These are phyloP conservation scores for Boletus subcaerulescens DNA, from an alignment of 768 basidiomycete species.

Conservation along the genomic window DNA sequence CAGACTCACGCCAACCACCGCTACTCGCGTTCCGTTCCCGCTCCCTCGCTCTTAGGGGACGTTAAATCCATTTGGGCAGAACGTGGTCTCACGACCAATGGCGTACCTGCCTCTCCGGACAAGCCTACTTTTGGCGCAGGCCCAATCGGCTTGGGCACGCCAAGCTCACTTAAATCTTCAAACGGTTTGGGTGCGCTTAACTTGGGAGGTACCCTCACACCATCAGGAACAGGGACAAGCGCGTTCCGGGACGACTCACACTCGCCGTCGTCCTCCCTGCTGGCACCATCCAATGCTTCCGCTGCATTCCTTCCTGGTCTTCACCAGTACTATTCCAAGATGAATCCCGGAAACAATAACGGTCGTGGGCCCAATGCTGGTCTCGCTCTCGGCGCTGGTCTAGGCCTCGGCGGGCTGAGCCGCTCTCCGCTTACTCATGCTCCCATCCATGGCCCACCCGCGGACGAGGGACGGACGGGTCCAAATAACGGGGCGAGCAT, in stretches of 20 bases:
- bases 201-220: conserved; percentile 9
- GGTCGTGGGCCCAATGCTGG: conserved; percentile 27
- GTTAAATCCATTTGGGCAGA: conserved; percentile 83
- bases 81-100: conserved; percentile 32
- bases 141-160: conserved; percentile 39
- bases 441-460: conserved; percentile 25
- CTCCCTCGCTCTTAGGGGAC: conserved; percentile 70
- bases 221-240: conserved; percentile 17
- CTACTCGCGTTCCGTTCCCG: conserved; percentile 82
- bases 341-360: conserved; percentile 33
- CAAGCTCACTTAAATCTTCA: conserved; percentile 50
- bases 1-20: conserved; percentile 45
- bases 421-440: conserved; percentile 30
- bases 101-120: conserved; percentile 39
- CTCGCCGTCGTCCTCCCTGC: conserved; percentile 32
- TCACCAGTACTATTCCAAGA: conserved; percentile 62
- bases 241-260: conserved; percentile 35
- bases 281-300: conserved; percentile 74
- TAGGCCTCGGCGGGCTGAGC: conserved; percentile 26
- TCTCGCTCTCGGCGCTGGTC: conserved; percentile 20
- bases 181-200: conserved; percentile 35
- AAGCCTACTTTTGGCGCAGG: conserved; percentile 22
- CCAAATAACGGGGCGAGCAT: conserved; percentile 11
- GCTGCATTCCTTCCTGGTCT: conserved; percentile 78
- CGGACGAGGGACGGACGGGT: conserved; percentile 23